Conservation (phyloP, 129 eudicot genomes). For the Oenanthe sinensis region DNA sequence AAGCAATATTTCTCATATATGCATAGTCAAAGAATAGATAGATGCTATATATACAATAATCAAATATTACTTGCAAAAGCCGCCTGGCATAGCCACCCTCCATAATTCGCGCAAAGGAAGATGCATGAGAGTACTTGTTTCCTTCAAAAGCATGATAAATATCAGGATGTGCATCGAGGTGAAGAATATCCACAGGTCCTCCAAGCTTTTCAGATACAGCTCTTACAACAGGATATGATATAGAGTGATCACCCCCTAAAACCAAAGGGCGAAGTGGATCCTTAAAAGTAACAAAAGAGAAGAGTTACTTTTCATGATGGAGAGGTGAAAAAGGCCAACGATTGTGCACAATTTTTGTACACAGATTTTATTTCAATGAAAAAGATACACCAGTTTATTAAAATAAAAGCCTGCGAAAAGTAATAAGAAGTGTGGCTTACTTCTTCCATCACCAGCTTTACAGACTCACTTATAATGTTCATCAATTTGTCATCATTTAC, state of each 20-base stretch:
- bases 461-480: constrained; percentile 78
- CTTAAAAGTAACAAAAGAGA: constrained; percentile 23
- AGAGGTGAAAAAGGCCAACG: neutral
- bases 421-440: constrained; percentile 31
- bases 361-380: neutral
- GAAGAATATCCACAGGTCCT: constrained; percentile 90
- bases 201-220: constrained; percentile 98
- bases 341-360: too few relatives aligned
- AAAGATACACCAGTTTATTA: neutral
- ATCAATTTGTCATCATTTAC: constrained; percentile 84
- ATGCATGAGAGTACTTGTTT: constrained; percentile 93
- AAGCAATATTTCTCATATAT: too few relatives aligned
- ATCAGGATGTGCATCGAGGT: constrained; percentile 97
- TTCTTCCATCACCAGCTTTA: constrained; percentile 87
- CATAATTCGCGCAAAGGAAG: constrained; percentile 96
- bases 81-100: constrained; percentile 97
- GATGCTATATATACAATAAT: constrained; percentile 1
- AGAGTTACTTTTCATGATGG: neutral
- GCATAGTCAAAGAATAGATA: neutral
- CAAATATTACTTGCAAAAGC: constrained; percentile 58
- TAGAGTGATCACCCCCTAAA: constrained; percentile 95
- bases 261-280: constrained; percentile 81
- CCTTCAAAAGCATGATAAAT: constrained; percentile 87
- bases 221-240: constrained; percentile 85
- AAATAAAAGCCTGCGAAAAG: neutral